phyloP scores from a whole-genome alignment of 2,329 filamentous ascomycete genomes.

The Aspergillus fijiensis region DNA sequence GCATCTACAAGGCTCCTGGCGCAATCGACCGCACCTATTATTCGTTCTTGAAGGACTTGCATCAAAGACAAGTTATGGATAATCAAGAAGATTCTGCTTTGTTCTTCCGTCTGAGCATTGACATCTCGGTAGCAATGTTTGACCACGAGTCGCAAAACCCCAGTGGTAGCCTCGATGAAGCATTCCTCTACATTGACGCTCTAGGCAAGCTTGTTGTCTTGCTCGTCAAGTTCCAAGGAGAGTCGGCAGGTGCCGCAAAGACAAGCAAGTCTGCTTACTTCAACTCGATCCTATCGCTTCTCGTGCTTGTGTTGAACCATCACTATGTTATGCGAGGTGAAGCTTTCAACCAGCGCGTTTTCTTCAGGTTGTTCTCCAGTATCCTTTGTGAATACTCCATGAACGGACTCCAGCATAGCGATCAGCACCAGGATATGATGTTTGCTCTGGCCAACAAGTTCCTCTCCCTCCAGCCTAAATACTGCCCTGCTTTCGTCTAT shows the following conservation, averaged over 20 bases:
- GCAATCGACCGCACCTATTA: constrained; percentile 69
- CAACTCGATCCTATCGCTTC: constrained; percentile 73
- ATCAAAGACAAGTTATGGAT: constrained; percentile 69
- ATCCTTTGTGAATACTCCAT: constrained; percentile 72
- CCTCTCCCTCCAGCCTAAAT: constrained; percentile 69
- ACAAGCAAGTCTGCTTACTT: constrained; percentile 69
- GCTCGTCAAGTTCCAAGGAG: constrained; percentile 70
- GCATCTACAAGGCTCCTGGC: constrained; percentile 73
- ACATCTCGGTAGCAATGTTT: constrained; percentile 73
- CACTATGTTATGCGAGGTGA: constrained; percentile 81
- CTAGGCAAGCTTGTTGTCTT: constrained; percentile 76
- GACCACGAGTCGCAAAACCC: constrained; percentile 67
- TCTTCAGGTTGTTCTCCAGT: constrained; percentile 84
- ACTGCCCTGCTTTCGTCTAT: constrained; percentile 80
- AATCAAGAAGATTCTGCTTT: constrained; percentile 72
- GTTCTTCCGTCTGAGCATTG: constrained; percentile 79
- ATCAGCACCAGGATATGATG: constrained; percentile 68
- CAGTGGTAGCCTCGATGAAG: constrained; percentile 60
- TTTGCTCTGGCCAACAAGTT: constrained; percentile 71
- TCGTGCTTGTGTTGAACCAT: constrained; percentile 78
- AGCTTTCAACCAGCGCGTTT: constrained; percentile 80
- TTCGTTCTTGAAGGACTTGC: constrained; percentile 82
- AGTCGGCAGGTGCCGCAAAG: constrained; percentile 58
- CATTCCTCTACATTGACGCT: constrained; percentile 70
- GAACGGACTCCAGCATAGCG: constrained; percentile 57